Evolutionary conservation across 2,329 filamentous ascomycete genomes (phyloP).

Genomic region (Sphaceloma murrayae): DNA sequence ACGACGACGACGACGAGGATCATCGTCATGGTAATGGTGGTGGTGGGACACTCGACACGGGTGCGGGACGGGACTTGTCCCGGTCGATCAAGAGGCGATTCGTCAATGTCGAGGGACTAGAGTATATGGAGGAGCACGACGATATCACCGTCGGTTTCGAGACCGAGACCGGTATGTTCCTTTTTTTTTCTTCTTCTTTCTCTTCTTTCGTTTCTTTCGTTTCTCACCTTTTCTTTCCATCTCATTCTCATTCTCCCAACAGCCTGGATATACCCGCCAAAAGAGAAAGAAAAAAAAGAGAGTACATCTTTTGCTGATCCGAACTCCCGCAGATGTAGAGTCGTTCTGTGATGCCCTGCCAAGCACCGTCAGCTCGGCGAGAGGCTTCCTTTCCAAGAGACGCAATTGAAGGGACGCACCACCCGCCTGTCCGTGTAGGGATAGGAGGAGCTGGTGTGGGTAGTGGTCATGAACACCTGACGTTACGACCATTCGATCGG

Average conservation of each 20-base stretch:
- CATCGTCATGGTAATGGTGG: too few relatives aligned
- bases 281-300: background rate
- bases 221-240: background rate
- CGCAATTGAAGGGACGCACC: too few relatives aligned
- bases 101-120: conserved; percentile 75
- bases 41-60: too few relatives aligned
- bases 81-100: conserved; percentile 58
- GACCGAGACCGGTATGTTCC: conserved; percentile 43
- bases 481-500: too few relatives aligned
- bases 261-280: too few relatives aligned
- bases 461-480: too few relatives aligned
- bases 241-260: too few relatives aligned
- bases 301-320: too few relatives aligned
- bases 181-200: background rate
- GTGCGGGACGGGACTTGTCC: conserved; percentile 40
- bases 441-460: too few relatives aligned
- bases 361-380: background rate
- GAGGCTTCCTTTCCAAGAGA: conserved; percentile 3
- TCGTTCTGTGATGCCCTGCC: conserved; percentile 38
- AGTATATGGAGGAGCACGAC: conserved; percentile 86
- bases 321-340: conserved; percentile 37
- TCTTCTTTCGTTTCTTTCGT: background rate
- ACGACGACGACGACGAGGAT: too few relatives aligned
- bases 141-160: conserved; percentile 84
- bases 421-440: too few relatives aligned